Conservation (phyloP, 148 eudicot species). For the Vaccinium darrowii region DNA sequence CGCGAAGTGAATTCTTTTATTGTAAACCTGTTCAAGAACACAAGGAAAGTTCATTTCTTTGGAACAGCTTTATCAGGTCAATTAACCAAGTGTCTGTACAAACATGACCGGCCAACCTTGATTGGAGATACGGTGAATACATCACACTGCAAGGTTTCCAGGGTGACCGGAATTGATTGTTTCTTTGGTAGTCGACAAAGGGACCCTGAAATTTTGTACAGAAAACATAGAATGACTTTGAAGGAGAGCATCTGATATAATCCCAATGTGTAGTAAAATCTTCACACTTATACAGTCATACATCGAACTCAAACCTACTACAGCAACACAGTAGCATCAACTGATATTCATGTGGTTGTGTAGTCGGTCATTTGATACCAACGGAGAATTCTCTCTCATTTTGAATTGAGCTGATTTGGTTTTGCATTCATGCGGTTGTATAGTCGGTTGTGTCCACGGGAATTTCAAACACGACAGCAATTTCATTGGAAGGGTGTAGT, state of each 20-base stretch:
- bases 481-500: neutral
- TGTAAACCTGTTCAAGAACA: slow-evolving; percentile 24
- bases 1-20: slow-evolving; percentile 24
- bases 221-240: neutral
- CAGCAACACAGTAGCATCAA: neutral
- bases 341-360: neutral
- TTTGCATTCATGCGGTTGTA: neutral
- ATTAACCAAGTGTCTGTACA: neutral
- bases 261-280: neutral
- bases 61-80: neutral
- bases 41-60: neutral
- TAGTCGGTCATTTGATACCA: neutral
- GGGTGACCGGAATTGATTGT: slow-evolving; percentile 21
- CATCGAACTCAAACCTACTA: neutral
- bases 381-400: neutral
- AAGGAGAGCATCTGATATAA: neutral
- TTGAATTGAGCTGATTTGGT: neutral
- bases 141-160: slow-evolving; percentile 32
- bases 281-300: neutral
- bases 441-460: neutral
- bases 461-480: neutral
- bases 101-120: slow-evolving; percentile 21
- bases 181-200: slow-evolving; percentile 26
- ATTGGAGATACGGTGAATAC: slow-evolving; percentile 43
- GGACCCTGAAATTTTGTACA: slow-evolving; percentile 26